A percentile compares a stretch with the other conserved stretches of the same genome.
phyloP scores from a whole-genome alignment of 129 eudicot species.

The Tagetes erecta region DNA sequence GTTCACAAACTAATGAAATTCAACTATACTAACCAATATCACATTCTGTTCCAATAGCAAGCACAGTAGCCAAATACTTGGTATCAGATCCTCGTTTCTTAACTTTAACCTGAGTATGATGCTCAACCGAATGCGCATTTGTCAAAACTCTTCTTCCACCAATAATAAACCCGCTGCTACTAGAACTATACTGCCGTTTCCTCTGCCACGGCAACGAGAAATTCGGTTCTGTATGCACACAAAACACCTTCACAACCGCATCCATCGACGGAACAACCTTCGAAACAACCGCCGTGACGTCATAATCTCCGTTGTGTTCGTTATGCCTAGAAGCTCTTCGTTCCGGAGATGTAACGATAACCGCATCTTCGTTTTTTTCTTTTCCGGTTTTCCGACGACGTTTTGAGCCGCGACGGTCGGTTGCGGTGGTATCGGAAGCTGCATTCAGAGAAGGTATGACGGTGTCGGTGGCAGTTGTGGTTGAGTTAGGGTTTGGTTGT shows the following conservation, averaged over 20 bases:
- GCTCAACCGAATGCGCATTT: slow-evolving; percentile 62
- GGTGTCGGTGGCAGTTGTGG: slow-evolving; percentile 28
- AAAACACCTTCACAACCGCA: slow-evolving; percentile 60
- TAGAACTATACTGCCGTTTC: slow-evolving; percentile 60
- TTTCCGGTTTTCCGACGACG: slow-evolving; percentile 36
- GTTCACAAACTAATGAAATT: not conserved
- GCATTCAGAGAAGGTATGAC: slow-evolving; percentile 17
- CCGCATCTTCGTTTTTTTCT: slow-evolving; percentile 18
- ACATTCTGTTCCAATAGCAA: slow-evolving; percentile 59
- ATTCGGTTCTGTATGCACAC: slow-evolving; percentile 59
- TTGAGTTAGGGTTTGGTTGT: slow-evolving; percentile 38
- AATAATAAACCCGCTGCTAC: slow-evolving; percentile 55
- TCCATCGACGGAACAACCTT: slow-evolving; percentile 58
- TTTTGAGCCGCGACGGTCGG: slow-evolving; percentile 39
- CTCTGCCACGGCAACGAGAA: slow-evolving; percentile 58
- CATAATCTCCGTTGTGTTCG: slow-evolving; percentile 33
- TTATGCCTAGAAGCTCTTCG: slow-evolving; percentile 29
- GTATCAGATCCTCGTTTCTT: slow-evolving; percentile 60
- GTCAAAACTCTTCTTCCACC: slow-evolving; percentile 56
- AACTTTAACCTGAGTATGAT: slow-evolving; percentile 56
- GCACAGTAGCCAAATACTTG: slow-evolving; percentile 51
- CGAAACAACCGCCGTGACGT: slow-evolving; percentile 14
- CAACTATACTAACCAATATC: slow-evolving; percentile 42
- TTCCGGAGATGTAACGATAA: slow-evolving; percentile 39
- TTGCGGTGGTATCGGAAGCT: slow-evolving; percentile 15